Conservation (phyloP, 192 early-diverging fungal genomes). For the Lobosporangium transversale region DNA sequence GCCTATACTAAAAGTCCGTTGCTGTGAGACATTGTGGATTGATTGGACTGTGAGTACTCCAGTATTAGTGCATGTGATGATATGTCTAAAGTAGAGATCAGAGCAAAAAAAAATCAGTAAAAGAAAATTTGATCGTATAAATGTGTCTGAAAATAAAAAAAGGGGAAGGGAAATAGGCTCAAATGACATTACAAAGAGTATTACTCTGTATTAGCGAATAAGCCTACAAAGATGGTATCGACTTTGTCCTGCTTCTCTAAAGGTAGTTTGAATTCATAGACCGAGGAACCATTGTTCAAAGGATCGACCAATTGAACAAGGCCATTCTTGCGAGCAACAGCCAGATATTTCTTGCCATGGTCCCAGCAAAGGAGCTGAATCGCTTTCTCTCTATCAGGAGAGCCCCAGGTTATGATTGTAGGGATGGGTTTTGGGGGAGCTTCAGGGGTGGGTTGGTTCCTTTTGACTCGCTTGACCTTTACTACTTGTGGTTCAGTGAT, state of each 20-base stretch:
- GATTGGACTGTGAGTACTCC: conserved; percentile 26
- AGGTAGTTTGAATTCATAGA: conserved; percentile 49
- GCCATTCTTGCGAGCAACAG: conserved; percentile 65
- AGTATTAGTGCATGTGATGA: conserved; percentile 46
- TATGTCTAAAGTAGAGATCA: conserved; percentile 10
- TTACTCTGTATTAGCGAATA: conserved; percentile 60
- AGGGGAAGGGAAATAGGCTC: not conserved
- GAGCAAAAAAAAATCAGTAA: not conserved
- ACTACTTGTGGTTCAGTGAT: conserved; percentile 24
- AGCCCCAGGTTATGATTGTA: conserved; percentile 51
- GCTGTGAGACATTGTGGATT: conserved; percentile 25
- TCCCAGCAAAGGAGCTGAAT: conserved; percentile 53
- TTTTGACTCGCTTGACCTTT: conserved; percentile 29
- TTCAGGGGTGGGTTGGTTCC: conserved; percentile 26
- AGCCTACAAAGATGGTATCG: conserved; percentile 58
- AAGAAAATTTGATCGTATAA: not conserved
- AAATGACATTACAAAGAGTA: too few species aligned
- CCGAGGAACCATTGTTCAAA: conserved; percentile 40
- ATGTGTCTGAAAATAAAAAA: not conserved
- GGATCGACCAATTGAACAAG: conserved; percentile 58
- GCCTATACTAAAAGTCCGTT: conserved; percentile 50
- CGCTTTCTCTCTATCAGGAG: conserved; percentile 33
- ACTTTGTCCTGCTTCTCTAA: conserved; percentile 44
- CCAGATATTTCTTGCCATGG: conserved; percentile 53
- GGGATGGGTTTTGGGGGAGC: conserved; percentile 15